Conservation (phyloP, 2,329 filamentous ascomycete species). For the Colletotrichum somersetense region DNA sequence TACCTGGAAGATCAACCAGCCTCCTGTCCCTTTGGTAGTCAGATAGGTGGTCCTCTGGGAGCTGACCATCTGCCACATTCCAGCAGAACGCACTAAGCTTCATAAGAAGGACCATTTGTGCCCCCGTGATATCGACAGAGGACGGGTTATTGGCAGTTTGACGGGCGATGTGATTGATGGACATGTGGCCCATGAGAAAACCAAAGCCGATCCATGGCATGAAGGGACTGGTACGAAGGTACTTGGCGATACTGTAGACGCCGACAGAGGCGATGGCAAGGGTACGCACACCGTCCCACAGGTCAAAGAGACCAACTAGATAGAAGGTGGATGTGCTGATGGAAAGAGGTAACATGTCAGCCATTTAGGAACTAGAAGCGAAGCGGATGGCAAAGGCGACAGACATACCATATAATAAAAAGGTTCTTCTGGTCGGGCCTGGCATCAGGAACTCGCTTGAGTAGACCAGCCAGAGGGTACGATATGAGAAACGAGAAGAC, state of each 20-base stretch:
- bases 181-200: slow-evolving; percentile 96
- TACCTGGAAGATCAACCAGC: slow-evolving; percentile 77
- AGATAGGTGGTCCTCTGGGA: slow-evolving; percentile 83
- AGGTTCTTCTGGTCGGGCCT: slow-evolving; percentile 88
- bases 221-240: slow-evolving; percentile 81
- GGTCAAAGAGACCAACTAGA: slow-evolving; percentile 90
- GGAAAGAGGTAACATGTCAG: slow-evolving; percentile 6
- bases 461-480: slow-evolving; percentile 87
- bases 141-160: slow-evolving; percentile 77
- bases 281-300: slow-evolving; percentile 87
- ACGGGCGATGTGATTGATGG: slow-evolving; percentile 86
- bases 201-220: slow-evolving; percentile 99
- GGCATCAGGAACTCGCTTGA: slow-evolving; percentile 91
- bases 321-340: slow-evolving; percentile 86
- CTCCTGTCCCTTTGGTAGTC: slow-evolving; percentile 88
- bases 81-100: slow-evolving; percentile 97
- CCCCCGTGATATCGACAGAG: slow-evolving; percentile 87
- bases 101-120: slow-evolving; percentile 99
- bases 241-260: slow-evolving; percentile 86
- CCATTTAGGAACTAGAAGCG: slow-evolving; percentile 1
- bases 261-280: slow-evolving; percentile 83
- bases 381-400: background rate
- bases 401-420: slow-evolving; percentile 80
- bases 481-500: slow-evolving; percentile 91
- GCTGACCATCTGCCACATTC: slow-evolving; percentile 94